Base-by-base conservation (phyloP, 345 rosid genomes). In the Sonneratia alba region DNA sequence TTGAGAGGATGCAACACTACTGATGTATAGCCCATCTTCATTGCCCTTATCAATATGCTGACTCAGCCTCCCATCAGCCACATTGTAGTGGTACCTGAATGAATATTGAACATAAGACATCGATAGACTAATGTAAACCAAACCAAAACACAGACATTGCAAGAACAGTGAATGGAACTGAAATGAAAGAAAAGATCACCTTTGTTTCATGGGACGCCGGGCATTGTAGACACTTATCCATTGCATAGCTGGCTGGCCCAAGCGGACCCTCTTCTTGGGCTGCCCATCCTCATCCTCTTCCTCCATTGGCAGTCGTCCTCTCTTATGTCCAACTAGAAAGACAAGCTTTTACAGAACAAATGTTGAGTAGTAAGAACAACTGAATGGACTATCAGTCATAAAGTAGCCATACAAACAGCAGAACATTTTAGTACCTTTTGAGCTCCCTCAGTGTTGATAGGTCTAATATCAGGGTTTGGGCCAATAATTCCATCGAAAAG, bases 381-480 rank as follows among this genome's bases (percentile, higher is more conserved):
- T 49, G 55, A 51, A 18, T 21, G 3, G 19, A 1, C n/a, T n/a
- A 2, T 34, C 24, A 45, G 43, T 27, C 53, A 45, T 53, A 6
- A 66, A 15, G 3, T 24, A 42, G 6, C 14, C 68, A 36, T 16
- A 12, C 37, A 61, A 40, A 32, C 67, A 36, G 16, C 36, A 49
- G 24, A 57, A 61, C 67, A 70, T n/a, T 37, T 36, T 70, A 68
- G 64, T 72, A 89, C 96, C 91, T 87, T 83, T 68, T 81, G 84
- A 19, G 96, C 96, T 48, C 90, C 96, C 15, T 87, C 89, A 1
- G 91, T 89, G 81, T 79, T 83, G 72, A 89, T 68, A 59, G 96
- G 92, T 70, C 91, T 81, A 66, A 76, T 75, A 71, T 76, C 87
- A 37, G 85, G 84, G 80, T 80, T 83, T 42, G 81, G 89, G 66